Percentiles rank a stretch among this genome's conserved stretches.
These are phyloP conservation scores for Metarhizium humberi DNA, from an alignment of 2,329 filamentous ascomycete genomes.

Conservation along the genomic window DNA sequence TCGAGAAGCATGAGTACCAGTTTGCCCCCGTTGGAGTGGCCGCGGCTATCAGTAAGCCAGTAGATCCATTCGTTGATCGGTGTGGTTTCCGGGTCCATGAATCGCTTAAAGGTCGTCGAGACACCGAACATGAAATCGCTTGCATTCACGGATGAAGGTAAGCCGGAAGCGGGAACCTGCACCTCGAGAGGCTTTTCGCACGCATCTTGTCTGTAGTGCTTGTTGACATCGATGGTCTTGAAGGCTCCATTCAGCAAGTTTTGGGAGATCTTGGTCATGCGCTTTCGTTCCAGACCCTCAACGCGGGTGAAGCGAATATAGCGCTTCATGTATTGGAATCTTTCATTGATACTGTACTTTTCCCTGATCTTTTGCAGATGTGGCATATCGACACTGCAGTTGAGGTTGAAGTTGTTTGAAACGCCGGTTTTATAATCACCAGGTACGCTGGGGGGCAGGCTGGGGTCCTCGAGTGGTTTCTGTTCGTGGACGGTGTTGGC, in stretches of 20 bases:
- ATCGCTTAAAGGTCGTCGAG: constrained; percentile 46
- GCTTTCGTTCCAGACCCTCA: constrained; percentile 37
- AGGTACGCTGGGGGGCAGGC: constrained; percentile 10
- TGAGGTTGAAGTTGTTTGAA: constrained; percentile 26
- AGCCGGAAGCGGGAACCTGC: constrained; percentile 39
- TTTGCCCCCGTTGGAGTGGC: constrained; percentile 47
- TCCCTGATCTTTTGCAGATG: constrained; percentile 35
- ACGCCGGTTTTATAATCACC: constrained; percentile 7
- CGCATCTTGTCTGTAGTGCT: constrained; percentile 28
- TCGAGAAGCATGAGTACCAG: constrained; percentile 45
- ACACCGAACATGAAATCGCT: constrained; percentile 51
- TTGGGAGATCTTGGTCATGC: constrained; percentile 40
- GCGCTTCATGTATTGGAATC: constrained; percentile 46
- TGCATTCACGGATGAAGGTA: constrained; percentile 40
- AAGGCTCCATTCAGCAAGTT: constrained; percentile 38
- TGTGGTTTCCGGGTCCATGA: constrained; percentile 40
- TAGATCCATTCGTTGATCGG: constrained; percentile 50
- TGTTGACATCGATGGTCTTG: constrained; percentile 37
- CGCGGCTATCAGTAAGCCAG: constrained; percentile 48
- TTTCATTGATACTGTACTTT: constrained; percentile 37
- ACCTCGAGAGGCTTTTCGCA: constrained; percentile 42
- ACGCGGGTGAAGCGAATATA: constrained; percentile 41
- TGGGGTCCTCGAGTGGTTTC: constrained; percentile 18
- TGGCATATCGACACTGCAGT: constrained; percentile 40
- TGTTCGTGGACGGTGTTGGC: constrained; percentile 17